Conservation (phyloP, 2,329 filamentous ascomycete genomes). For the Pseudogymnoascus sp. region DNA sequence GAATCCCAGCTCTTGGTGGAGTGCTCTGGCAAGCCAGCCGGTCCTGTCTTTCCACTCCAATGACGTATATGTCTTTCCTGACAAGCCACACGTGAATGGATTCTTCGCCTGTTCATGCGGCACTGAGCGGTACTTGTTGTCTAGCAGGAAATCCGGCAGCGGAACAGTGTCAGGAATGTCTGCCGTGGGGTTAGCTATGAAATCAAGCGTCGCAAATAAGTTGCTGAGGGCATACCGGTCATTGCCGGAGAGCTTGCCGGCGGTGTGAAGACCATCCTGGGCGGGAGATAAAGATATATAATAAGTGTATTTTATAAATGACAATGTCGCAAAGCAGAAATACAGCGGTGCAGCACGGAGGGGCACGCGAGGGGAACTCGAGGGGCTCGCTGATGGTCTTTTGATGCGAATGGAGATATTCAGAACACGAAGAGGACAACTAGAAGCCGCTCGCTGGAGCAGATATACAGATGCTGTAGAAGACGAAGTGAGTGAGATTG, state of each 20-base stretch:
- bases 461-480: not conserved
- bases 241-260: not conserved
- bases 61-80: constrained; percentile 55
- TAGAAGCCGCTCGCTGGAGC: not conserved
- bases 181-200: not conserved
- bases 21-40: constrained; percentile 54
- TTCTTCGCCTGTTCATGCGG: constrained; percentile 53
- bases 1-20: constrained; percentile 62
- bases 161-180: constrained; percentile 57
- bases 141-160: constrained; percentile 65
- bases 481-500: not conserved
- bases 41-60: constrained; percentile 54
- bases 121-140: constrained; percentile 58
- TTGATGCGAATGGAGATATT: not conserved
- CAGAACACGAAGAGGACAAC: not conserved
- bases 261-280: not conserved
- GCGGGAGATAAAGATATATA: not conserved
- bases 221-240: not conserved
- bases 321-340: not conserved
- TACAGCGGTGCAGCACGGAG: not conserved
- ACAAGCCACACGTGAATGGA: constrained; percentile 67
- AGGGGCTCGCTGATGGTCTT: not conserved
- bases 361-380: no score
- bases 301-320: not conserved
- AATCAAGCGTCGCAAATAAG: not conserved